Evolutionary conservation across 2,329 filamentous ascomycete genomes (phyloP).

Genomic region (Sporothrix dimorphospora): DNA sequence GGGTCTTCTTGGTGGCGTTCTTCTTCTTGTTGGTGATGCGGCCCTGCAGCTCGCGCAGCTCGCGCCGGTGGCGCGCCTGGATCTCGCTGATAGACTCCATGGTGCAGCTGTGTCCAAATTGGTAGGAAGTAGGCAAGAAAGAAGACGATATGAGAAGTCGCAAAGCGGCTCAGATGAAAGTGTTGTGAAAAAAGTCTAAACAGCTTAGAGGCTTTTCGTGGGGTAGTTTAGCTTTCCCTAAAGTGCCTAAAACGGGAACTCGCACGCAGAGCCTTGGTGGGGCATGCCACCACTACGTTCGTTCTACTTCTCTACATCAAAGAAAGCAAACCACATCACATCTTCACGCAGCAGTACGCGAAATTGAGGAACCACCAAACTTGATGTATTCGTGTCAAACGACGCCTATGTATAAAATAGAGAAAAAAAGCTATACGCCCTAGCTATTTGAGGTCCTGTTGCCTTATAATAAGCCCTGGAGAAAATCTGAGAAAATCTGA

Average conservation of each 20-base stretch:
- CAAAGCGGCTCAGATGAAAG: neutral
- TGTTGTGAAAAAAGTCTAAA: slow-evolving; percentile 4
- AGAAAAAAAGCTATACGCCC: slow-evolving; percentile 4
- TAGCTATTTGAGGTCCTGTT: slow-evolving; percentile 22
- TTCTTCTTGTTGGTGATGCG: slow-evolving; percentile 96
- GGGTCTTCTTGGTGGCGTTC: slow-evolving; percentile 86
- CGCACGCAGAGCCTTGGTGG: neutral
- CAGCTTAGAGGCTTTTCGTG: slow-evolving; percentile 21
- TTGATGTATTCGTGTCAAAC: slow-evolving; percentile 27
- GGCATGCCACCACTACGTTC: neutral
- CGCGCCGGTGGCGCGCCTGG: slow-evolving; percentile 80
- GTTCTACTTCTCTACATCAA: neutral
- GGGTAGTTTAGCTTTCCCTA: slow-evolving; percentile 4
- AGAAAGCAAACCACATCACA: neutral
- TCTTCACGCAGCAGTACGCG: neutral
- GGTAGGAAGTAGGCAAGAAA: no score
- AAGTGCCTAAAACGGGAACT: slow-evolving; percentile 1
- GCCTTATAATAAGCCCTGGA: slow-evolving; percentile 1
- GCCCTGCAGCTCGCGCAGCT: slow-evolving; percentile 82
- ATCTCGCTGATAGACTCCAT: slow-evolving; percentile 71
- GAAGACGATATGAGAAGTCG: neutral
- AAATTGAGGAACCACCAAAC: neutral
- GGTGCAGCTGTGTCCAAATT: neutral
- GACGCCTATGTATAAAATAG: slow-evolving; percentile 27
- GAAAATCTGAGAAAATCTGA: neutral